Evolutionary conservation across 108 stramenopile genomes (phyloP), one percentile per base, ranked within the genome.

Genomic region (Cyclotella cryptica): DNA sequence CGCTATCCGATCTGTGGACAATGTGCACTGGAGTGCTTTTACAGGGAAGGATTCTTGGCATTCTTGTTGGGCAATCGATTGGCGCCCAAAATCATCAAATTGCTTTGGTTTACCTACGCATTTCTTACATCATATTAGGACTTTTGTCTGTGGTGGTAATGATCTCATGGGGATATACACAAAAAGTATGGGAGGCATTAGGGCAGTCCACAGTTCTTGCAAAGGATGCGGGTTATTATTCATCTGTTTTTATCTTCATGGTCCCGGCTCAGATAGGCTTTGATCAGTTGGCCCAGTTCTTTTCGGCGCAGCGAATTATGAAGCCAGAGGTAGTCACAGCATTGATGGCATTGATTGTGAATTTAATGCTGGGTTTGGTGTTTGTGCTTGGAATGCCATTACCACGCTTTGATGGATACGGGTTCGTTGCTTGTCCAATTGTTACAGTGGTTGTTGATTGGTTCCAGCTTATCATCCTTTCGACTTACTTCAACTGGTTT

Each of bases 371-470:
- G 10, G 94, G 94, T 17, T 44, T 93, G 58, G 65, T 85, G 18
- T 84, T 96, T 71, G 94, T 96, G 10, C 61, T 96, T 49, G 94
- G 94, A n/a, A 75, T 90, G 74, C 88, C 88, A 0, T 69, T 93
- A 47, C 74, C 79, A 18, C 73, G 64, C n/a, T 96, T 86, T 67
- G 71, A 68, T 35, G 94, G 94, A 5, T 89, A 64, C 43, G 90
- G 92, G 14, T 96, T 96, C 73, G 29, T n/a, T 19, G 89, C 92
- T 14, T 96, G 92, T 71, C 94, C 94, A 17, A 69, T 84, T 66
- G 91, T 96, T 13, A 96, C 94, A 17, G 71, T 90, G 10, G 22
- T 28, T 21, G 83, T 89, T 29, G 89, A 88, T 30, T 92, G 88
- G 69, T 60, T 85, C 27, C 88, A 90, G 64, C 61, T 89, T 45